Evolutionary conservation across 371 early-diverging fungal genomes (phyloP).

Genomic region (Mucor circinelloides): DNA sequence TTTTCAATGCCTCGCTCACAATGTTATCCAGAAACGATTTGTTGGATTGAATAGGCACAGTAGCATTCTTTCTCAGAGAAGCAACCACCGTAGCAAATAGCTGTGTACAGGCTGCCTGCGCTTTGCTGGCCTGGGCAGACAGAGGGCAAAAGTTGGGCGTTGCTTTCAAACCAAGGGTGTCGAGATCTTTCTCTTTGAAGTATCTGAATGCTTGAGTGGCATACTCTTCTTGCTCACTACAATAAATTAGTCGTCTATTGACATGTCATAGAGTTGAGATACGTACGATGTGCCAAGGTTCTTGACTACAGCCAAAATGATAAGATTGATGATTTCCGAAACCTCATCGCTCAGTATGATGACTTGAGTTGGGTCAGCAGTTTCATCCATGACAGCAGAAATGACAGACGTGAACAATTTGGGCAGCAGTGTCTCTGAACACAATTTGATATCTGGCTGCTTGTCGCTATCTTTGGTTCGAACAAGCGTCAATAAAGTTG

Average conservation of each 20-base stretch:
- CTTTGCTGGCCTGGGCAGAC: not conserved
- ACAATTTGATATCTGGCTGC: slow-evolving; percentile 42
- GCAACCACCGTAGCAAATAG: slow-evolving; percentile 11
- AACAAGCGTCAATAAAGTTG: slow-evolving; percentile 46
- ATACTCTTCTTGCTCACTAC: slow-evolving; percentile 17
- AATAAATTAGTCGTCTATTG: not conserved
- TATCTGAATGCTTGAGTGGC: not conserved
- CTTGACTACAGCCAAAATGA: slow-evolving; percentile 3
- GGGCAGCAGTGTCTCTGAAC: not conserved
- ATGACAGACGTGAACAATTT: not conserved
- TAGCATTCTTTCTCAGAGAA: not conserved
- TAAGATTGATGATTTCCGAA: not conserved
- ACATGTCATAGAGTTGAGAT: not conserved
- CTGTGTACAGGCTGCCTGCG: slow-evolving; percentile 8
- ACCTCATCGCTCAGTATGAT: slow-evolving; percentile 9
- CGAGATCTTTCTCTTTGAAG: slow-evolving; percentile 5
- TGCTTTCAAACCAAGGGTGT: not conserved
- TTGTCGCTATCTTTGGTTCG: slow-evolving; percentile 38
- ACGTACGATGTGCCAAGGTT: slow-evolving; percentile 9
- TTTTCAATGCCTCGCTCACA: slow-evolving; percentile 43
- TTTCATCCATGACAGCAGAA: not conserved
- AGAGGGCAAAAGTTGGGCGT: slow-evolving; percentile 6
- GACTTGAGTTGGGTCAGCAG: not conserved
- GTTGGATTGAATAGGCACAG: not conserved
- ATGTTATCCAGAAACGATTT: slow-evolving; percentile 42